phyloP scores from a whole-genome alignment of 148 eudicot species.

The Rhododendron vialii region DNA sequence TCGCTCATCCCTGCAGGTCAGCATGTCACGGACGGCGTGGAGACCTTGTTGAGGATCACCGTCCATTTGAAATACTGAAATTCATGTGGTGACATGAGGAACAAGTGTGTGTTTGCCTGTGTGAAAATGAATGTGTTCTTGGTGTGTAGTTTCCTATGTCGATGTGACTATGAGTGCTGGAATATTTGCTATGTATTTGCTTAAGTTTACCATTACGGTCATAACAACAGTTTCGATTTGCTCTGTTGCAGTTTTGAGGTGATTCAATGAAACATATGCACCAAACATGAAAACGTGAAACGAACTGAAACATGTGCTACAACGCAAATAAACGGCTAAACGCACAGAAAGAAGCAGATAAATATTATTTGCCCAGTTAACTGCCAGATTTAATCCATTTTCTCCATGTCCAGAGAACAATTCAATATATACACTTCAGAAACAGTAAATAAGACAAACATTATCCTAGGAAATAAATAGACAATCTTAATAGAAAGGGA shows the following conservation, averaged over 20 bases:
- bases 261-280: background rate
- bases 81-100: background rate
- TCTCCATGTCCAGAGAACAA: background rate
- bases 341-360: background rate
- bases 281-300: background rate
- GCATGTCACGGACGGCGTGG: slow-evolving; percentile 62
- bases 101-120: slow-evolving; percentile 15
- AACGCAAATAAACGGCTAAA: background rate
- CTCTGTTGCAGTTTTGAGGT: background rate
- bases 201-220: background rate
- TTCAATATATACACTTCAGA: background rate
- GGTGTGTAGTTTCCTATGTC: slow-evolving; percentile 12
- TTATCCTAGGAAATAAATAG: background rate
- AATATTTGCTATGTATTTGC: slow-evolving; percentile 4
- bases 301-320: slow-evolving; percentile 3
- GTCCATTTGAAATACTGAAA: slow-evolving; percentile 68
- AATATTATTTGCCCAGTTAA: background rate
- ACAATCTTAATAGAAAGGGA: background rate
- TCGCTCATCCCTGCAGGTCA: slow-evolving; percentile 81
- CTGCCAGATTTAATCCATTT: background rate
- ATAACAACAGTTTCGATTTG: background rate
- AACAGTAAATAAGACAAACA: background rate
- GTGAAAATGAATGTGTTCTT: slow-evolving; percentile 20
- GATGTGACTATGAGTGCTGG: slow-evolving; percentile 6
- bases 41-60: slow-evolving; percentile 73